Conservation (phyloP, 176 grass and related monocot species). For the Zea mays region Zm-B73-REFERENCE-NAM-5.0 NC_050098.1:173297001-173297500, state of each 20-base stretch:
- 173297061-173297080: too few species aligned
- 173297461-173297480: constrained; percentile 21
- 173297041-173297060: too few species aligned
- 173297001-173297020: too few species aligned
- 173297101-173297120: too few species aligned
- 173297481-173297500: background rate
- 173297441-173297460: background rate
- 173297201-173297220: background rate
- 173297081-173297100: too few species aligned
- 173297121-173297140: background rate
- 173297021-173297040: too few species aligned
- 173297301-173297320: constrained; percentile 20
- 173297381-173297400: constrained; percentile 10
- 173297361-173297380: constrained; percentile 34
- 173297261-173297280: background rate
- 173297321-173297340: constrained; percentile 15
- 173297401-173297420: constrained; percentile 8
- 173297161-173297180: background rate
- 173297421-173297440: constrained; percentile 25
- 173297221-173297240: constrained; percentile 8
- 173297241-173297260: constrained; percentile 1
- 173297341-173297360: constrained; percentile 23
- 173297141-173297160: background rate
- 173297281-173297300: background rate
- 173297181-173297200: background rate